phyloP scores from a whole-genome alignment of 2,329 filamentous ascomycete genomes.

The Epichloe coenophiala region DNA sequence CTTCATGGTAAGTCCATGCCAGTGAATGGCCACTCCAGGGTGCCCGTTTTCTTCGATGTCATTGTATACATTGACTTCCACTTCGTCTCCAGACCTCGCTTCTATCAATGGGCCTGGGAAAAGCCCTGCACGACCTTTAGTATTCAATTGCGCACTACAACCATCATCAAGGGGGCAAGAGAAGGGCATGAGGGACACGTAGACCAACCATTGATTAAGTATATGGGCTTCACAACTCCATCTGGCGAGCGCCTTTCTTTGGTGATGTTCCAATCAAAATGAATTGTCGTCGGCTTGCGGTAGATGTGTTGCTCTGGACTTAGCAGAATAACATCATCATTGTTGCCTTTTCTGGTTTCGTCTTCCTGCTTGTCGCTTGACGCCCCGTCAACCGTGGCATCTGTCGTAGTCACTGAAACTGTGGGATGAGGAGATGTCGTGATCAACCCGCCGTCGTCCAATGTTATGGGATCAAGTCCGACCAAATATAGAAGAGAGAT shows the following conservation, averaged over 20 bases:
- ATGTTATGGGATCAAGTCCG: neutral
- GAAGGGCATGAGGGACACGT: no score
- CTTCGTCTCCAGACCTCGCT: conserved; percentile 28
- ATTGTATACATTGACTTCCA: conserved; percentile 28
- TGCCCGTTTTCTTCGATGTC: conserved; percentile 12
- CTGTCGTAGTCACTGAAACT: neutral
- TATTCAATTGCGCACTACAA: neutral
- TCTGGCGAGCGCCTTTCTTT: conserved; percentile 27
- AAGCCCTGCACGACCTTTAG: conserved; percentile 14
- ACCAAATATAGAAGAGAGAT: neutral
- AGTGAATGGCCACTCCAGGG: conserved; percentile 43
- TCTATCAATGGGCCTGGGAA: conserved; percentile 31
- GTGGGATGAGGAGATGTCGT: neutral
- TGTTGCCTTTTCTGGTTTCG: neutral
- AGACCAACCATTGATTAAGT: conserved; percentile 32
- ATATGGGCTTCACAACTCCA: conserved; percentile 34
- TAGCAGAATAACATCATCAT: conserved; percentile 17
- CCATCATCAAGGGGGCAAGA: neutral
- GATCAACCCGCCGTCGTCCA: neutral
- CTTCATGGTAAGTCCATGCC: conserved; percentile 54
- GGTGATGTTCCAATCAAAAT: conserved; percentile 26
- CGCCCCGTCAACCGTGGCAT: neutral
- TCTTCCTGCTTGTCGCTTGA: neutral
- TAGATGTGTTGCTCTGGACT: conserved; percentile 28
- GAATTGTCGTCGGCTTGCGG: conserved; percentile 19